Evolutionary conservation across 805 yeast genomes (phyloP).

Genomic region (Ogataea philodendri): DNA sequence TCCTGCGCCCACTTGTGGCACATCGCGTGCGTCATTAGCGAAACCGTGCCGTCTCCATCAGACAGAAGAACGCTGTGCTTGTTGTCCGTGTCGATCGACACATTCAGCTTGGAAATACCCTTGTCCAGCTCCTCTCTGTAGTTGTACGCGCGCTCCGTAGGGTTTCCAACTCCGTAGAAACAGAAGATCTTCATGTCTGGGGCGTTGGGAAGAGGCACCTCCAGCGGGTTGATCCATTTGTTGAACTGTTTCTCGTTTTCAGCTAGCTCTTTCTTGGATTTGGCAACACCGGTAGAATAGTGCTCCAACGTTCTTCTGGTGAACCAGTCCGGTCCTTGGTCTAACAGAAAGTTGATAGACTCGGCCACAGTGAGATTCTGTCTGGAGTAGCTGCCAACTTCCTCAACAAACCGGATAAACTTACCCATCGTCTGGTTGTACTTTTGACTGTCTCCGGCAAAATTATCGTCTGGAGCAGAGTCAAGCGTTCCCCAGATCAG

Average conservation of each 20-base stretch:
- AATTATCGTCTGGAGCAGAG: conserved; percentile 68
- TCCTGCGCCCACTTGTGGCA: conserved; percentile 55
- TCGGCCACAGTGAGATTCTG: conserved; percentile 62
- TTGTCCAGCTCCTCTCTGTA: conserved; percentile 70
- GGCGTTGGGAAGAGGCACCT: conserved; percentile 87
- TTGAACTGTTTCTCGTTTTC: conserved; percentile 66
- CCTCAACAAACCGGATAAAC: conserved; percentile 63
- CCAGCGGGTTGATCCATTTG: conserved; percentile 94
- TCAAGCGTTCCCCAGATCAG: conserved; percentile 78
- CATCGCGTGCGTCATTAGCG: conserved; percentile 80
- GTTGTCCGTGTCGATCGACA: conserved; percentile 67
- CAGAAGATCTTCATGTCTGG: conserved; percentile 88
- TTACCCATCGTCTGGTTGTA: conserved; percentile 55
- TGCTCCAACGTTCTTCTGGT: conserved; percentile 58
- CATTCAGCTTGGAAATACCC: conserved; percentile 51
- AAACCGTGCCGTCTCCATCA: conserved; percentile 96
- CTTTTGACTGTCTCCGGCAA: conserved; percentile 22
- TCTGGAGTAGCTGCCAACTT: conserved; percentile 41
- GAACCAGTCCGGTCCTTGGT: conserved; percentile 77
- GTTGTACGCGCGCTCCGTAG: conserved; percentile 90
- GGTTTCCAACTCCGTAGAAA: conserved; percentile 95
- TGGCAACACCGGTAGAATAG: conserved; percentile 78
- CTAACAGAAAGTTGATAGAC: conserved; percentile 63
- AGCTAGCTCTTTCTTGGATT: conserved; percentile 53
- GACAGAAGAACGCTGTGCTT: conserved; percentile 72